Evolutionary conservation across 2,329 filamentous ascomycete species (phyloP).

Genomic region (Cryphonectria carpinicola): DNA sequence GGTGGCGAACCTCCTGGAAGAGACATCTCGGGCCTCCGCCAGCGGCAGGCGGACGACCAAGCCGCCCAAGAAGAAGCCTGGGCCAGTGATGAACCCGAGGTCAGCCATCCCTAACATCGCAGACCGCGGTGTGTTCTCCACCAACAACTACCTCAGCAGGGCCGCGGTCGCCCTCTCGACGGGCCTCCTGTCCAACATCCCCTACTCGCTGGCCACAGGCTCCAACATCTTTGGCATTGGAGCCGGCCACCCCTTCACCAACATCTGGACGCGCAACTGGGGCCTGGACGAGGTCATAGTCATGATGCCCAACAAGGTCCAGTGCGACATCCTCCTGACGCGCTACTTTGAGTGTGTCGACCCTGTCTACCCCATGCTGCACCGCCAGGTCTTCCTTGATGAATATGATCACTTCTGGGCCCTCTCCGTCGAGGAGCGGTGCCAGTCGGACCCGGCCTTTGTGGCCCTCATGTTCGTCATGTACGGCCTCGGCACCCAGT

Average conservation of each 20-base stretch:
- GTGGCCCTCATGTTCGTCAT: conserved; percentile 77
- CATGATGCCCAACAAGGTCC: conserved; percentile 74
- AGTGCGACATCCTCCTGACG: conserved; percentile 70
- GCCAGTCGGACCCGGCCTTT: conserved; percentile 66
- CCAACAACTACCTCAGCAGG: conserved; percentile 48
- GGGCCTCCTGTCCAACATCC: conserved; percentile 71
- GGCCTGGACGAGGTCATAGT: conserved; percentile 75
- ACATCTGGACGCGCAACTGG: conserved; percentile 83
- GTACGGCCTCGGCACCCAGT: conserved; percentile 78
- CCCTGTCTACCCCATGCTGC: conserved; percentile 80
- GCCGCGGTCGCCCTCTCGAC: conserved; percentile 60
- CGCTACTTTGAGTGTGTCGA: conserved; percentile 74
- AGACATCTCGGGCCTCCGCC: conserved; percentile 58
- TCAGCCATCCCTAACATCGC: conserved; percentile 58
- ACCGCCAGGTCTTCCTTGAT: conserved; percentile 74
- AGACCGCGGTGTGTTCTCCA: conserved; percentile 53
- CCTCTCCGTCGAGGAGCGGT: conserved; percentile 59
- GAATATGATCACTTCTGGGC: conserved; percentile 82
- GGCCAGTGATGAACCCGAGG: conserved; percentile 39
- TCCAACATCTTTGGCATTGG: conserved; percentile 83
- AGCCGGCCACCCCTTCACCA: conserved; percentile 77
- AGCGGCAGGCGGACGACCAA: conserved; percentile 62
- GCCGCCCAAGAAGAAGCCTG: conserved; percentile 57
- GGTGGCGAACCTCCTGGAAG: conserved; percentile 77
- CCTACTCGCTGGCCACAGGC: conserved; percentile 70